These are phyloP conservation scores for Penicillium lividum DNA, from an alignment of 495 filamentous ascomycete genomes.

Conservation along the genomic window DNA sequence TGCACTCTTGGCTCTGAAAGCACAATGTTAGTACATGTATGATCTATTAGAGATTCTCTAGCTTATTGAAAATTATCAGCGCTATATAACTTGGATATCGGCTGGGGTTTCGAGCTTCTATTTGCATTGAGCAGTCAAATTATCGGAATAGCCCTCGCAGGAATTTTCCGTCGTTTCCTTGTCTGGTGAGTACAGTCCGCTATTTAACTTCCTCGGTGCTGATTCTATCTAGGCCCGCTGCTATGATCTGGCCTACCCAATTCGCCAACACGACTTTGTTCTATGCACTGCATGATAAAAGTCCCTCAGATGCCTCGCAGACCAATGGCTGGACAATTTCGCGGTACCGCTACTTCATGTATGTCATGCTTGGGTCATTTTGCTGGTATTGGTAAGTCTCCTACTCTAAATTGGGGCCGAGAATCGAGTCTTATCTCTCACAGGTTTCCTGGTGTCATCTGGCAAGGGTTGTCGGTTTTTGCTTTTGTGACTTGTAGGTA, in stretches of 20 bases:
- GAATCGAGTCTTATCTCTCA: background rate
- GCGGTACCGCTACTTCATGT: slow-evolving; percentile 56
- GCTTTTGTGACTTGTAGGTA: slow-evolving; percentile 58
- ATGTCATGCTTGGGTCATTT: slow-evolving; percentile 47
- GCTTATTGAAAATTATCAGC: slow-evolving; percentile 34
- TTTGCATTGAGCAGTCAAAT: slow-evolving; percentile 63
- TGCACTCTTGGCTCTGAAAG: slow-evolving; percentile 24
- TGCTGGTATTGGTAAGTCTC: slow-evolving; percentile 49
- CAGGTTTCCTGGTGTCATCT: slow-evolving; percentile 58
- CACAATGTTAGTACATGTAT: slow-evolving; percentile 42
- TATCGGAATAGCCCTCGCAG: slow-evolving; percentile 65
- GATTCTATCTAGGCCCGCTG: slow-evolving; percentile 27
- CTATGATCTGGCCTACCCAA: slow-evolving; percentile 37
- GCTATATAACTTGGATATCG: slow-evolving; percentile 61
- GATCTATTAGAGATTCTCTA: slow-evolving; percentile 45
- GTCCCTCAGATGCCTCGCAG: slow-evolving; percentile 40
- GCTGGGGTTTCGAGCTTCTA: slow-evolving; percentile 59
- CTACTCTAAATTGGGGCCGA: background rate
- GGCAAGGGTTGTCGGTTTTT: slow-evolving; percentile 59
- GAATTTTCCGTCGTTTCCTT: slow-evolving; percentile 61
- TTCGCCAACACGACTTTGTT: slow-evolving; percentile 28
- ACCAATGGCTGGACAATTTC: slow-evolving; percentile 57
- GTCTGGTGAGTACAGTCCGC: slow-evolving; percentile 40
- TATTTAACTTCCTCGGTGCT: background rate
- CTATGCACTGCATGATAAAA: slow-evolving; percentile 49